Base-by-base conservation (phyloP, 2,329 filamentous ascomycete genomes). In the Malbranchea zuffiana region DNA sequence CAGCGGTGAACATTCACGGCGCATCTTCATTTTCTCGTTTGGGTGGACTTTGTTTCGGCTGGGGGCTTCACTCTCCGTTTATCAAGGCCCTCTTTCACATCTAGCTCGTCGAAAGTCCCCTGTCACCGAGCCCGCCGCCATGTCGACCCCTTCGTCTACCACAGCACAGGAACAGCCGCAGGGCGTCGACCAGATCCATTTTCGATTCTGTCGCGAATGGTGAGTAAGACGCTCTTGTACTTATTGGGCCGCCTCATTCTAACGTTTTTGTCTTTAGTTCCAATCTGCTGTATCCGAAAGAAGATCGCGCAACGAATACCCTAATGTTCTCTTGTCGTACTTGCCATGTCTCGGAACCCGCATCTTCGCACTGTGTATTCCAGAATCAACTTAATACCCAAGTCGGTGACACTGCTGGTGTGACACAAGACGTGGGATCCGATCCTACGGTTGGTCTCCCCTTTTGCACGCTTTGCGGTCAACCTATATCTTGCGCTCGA, bases 181-280 rank as follows among this genome's bases (percentile, higher is more conserved):
- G 26, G 44, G 45, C 34, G 47, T 48, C 47, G 78, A 88, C 64
- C 85, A 93, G 61, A 87, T 96, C 62, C 86, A 84, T 32, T 98
- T 96, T 65, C 81, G 84, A 55, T 98, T 98, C 72, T 98, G 90
- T 69, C 86, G 85, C 51, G 90, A 98, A 72, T 98, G 90, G 79
- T 80, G 62, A 51, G 65, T 49, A 24, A 11, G 35, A 18, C 13
- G 21, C 18, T 19, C 34, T 27, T 6, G 20, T 3, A 21, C 28
- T 13, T 32, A 21, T 27, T 15, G 16, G 15, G 10, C 13, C 20
- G 17, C 10, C n/a, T 18, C 15, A 31, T 21, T 16, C 34, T 29
- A 44, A 47, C 54, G 52, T 40, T 54, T 42, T 25, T 23, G 17
- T 28, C 11, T 11, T 26, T 26, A 82, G 79, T 68, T 94, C 87